These are phyloP conservation scores for Termitomyces heimii DNA, from an alignment of 768 basidiomycete species.

Conservation along the genomic window DNA sequence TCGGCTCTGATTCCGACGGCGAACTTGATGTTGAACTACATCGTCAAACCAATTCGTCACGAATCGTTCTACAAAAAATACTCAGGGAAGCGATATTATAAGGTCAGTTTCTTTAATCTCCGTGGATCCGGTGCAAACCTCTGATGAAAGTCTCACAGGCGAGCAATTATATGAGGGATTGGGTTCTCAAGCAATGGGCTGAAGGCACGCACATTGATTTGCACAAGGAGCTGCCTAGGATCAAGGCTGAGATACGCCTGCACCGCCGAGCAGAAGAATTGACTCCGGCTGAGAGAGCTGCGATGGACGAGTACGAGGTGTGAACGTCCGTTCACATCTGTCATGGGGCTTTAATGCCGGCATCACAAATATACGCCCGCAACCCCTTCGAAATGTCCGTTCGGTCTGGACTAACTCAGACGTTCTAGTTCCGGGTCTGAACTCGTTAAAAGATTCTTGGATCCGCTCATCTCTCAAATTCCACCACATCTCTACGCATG, in stretches of 20 bases:
- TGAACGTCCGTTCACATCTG: background rate
- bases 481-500: background rate
- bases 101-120: conserved; percentile 40
- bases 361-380: background rate
- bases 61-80: conserved; percentile 94
- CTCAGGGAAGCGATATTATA: conserved; percentile 82
- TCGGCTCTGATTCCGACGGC: conserved; percentile 81
- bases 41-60: conserved; percentile 73
- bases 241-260: conserved; percentile 52
- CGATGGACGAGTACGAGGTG: conserved; percentile 9
- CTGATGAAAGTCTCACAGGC: conserved; percentile 38
- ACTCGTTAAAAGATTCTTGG: background rate
- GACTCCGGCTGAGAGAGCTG: conserved; percentile 2
- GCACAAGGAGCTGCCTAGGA: conserved; percentile 46
- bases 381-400: background rate
- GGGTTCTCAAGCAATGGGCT: conserved; percentile 76
- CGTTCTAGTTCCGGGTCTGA: background rate
- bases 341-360: background rate
- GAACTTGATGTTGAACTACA: conserved; percentile 89
- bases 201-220: conserved; percentile 58
- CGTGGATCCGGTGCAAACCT: background rate
- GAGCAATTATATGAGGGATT: conserved; percentile 76
- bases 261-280: conserved; percentile 24
- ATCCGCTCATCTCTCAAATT: conserved; percentile 6
- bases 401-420: background rate